Conservation (phyloP, 2,329 filamentous ascomycete genomes). For the Davidsoniella neocaledoniae region DNA sequence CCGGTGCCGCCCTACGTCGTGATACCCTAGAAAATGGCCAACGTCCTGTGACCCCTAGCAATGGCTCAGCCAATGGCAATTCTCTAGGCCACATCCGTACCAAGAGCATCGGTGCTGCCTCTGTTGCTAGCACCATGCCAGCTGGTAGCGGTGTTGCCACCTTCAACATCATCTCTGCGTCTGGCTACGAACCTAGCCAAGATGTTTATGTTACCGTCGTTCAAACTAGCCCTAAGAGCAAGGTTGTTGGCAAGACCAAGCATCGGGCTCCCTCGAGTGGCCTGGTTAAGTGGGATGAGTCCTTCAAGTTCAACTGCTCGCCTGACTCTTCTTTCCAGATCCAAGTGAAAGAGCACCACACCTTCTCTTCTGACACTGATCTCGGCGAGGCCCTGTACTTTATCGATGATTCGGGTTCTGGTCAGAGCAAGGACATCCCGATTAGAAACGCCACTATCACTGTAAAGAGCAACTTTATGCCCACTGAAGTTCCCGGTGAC, state of each 20-base stretch:
- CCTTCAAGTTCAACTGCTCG: slow-evolving; percentile 59
- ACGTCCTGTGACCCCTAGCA: slow-evolving; percentile 10
- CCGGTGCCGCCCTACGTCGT: slow-evolving; percentile 18
- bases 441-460: slow-evolving; percentile 58
- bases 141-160: slow-evolving; percentile 57
- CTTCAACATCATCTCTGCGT: slow-evolving; percentile 64
- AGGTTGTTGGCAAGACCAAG: slow-evolving; percentile 82
- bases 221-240: slow-evolving; percentile 50
- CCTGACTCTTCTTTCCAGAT: slow-evolving; percentile 78
- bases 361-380: slow-evolving; percentile 66
- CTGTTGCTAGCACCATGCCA: slow-evolving; percentile 45
- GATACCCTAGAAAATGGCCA: slow-evolving; percentile 15
- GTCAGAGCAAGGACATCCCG: slow-evolving; percentile 53
- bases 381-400: slow-evolving; percentile 82
- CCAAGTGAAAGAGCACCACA: slow-evolving; percentile 68
- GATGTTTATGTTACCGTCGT: slow-evolving; percentile 66
- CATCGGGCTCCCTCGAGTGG: slow-evolving; percentile 60
- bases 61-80: slow-evolving; percentile 18
- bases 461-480: slow-evolving; percentile 55
- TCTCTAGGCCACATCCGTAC: slow-evolving; percentile 30
- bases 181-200: slow-evolving; percentile 57
- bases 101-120: slow-evolving; percentile 46
- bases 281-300: slow-evolving; percentile 55
- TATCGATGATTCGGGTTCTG: slow-evolving; percentile 60
- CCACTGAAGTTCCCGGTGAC: slow-evolving; percentile 22